These are phyloP conservation scores for Trichoderma parareesei DNA, from an alignment of 495 filamentous ascomycete genomes.

Conservation along the genomic window DNA sequence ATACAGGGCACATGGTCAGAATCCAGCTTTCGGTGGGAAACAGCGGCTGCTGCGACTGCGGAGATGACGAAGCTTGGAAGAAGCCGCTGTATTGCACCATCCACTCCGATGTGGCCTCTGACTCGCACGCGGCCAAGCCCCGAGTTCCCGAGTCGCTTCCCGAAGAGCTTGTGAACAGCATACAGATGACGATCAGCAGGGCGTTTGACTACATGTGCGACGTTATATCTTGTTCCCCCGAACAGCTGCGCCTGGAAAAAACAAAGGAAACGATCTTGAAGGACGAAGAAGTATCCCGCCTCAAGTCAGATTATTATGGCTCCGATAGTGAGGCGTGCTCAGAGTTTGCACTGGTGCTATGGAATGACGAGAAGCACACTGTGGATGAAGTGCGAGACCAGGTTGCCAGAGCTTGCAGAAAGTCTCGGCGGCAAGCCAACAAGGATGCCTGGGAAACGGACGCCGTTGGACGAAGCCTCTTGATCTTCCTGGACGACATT, in stretches of 20 bases:
- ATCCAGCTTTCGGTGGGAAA: constrained; percentile 81
- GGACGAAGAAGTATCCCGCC: constrained; percentile 72
- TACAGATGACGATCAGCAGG: constrained; percentile 75
- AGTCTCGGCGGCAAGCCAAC: constrained; percentile 56
- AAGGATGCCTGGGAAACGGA: constrained; percentile 80
- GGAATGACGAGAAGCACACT: constrained; percentile 99
- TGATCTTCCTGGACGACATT: constrained; percentile 67
- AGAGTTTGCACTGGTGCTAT: constrained; percentile 82
- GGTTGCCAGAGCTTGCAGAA: constrained; percentile 81
- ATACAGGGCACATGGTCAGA: constrained; percentile 85
- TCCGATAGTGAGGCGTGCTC: constrained; percentile 42
- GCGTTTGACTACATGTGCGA: constrained; percentile 92
- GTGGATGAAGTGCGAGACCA: constrained; percentile 84
- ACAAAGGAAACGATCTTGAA: constrained; percentile 65
- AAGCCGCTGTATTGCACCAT: constrained; percentile 86
- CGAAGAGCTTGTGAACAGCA: constrained; percentile 61
- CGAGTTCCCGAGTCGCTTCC: constrained; percentile 53
- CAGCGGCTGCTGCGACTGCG: constrained; percentile 94
- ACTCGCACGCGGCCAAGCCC: constrained; percentile 55
- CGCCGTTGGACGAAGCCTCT: constrained; percentile 72
- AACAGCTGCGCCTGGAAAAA: constrained; percentile 83
- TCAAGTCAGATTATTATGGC: constrained; percentile 67
- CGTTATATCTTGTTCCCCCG: constrained; percentile 94
- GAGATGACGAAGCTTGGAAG: constrained; percentile 89
- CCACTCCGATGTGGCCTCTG: constrained; percentile 57